Evolutionary conservation across 139 green algal species (phyloP).

Genomic region (Chlorokybus atmophyticus): DNA sequence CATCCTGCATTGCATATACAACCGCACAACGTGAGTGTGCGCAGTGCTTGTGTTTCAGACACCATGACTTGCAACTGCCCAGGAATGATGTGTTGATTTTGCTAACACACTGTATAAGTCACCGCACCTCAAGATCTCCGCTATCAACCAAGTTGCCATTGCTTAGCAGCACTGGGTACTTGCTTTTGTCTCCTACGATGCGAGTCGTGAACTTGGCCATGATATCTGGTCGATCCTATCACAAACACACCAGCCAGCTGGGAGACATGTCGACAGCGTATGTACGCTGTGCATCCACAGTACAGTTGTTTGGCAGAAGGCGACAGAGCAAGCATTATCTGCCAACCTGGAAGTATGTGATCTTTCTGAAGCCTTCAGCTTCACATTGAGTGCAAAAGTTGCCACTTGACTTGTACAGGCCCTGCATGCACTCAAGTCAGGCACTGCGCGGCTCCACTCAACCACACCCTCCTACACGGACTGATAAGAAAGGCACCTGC

Average conservation of each 20-base stretch:
- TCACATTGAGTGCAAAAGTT: slow-evolving; percentile 99
- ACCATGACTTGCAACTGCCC: no score
- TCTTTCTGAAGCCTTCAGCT: slow-evolving; percentile 91
- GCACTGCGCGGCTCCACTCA: not conserved
- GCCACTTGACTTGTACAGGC: slow-evolving; percentile 82
- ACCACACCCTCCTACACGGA: no score
- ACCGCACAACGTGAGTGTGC: no score
- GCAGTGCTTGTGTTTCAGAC: not conserved
- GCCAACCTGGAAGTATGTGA: slow-evolving; percentile 81
- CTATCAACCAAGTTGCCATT: slow-evolving; percentile 90
- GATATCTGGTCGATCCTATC: slow-evolving; percentile 70
- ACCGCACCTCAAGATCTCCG: slow-evolving; percentile 45
- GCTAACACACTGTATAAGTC: no score
- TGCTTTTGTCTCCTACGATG: slow-evolving; percentile 74
- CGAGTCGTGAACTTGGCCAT: slow-evolving; percentile 63
- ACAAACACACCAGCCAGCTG: no score
- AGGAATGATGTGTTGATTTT: no score
- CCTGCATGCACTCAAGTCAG: slow-evolving; percentile 21
- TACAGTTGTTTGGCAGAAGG: no score
- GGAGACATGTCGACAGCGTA: no score
- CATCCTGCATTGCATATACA: no score
- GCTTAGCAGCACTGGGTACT: slow-evolving; percentile 87
- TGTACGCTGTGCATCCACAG: no score
- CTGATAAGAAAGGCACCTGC: no score
- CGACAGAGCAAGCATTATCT: no score